Evolutionary conservation across 129 eudicot species (phyloP).

Genomic region (Tanacetum coccineum): DNA sequence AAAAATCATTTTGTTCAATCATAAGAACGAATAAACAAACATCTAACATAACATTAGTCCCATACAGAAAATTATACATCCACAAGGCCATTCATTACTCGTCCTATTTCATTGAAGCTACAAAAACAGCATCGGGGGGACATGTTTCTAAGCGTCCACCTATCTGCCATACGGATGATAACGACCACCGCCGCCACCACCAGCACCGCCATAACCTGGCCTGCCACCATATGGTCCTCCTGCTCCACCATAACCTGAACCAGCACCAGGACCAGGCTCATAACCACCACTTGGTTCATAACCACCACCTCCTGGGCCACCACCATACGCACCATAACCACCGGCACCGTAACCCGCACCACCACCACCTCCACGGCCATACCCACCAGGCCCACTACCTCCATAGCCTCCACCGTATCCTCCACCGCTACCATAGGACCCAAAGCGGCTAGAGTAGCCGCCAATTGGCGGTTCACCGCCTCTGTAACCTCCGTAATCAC

Average conservation of each 20-base stretch:
- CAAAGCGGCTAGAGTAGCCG: slow-evolving; percentile 67
- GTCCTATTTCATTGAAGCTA: slow-evolving; percentile 21
- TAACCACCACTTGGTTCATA: slow-evolving; percentile 50
- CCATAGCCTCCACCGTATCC: slow-evolving; percentile 66
- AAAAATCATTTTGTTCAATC: not conserved
- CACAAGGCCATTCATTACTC: slow-evolving; percentile 23
- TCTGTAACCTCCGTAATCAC: slow-evolving; percentile 53
- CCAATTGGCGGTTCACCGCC: slow-evolving; percentile 71
- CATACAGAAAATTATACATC: slow-evolving; percentile 36
- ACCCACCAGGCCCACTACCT: slow-evolving; percentile 61
- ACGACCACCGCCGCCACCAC: slow-evolving; percentile 65
- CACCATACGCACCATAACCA: slow-evolving; percentile 62
- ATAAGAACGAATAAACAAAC: slow-evolving; percentile 30
- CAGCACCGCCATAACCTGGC: slow-evolving; percentile 55
- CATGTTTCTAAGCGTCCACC: slow-evolving; percentile 15
- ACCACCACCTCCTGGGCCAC: slow-evolving; percentile 33
- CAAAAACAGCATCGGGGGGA: slow-evolving; percentile 19
- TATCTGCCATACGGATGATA: slow-evolving; percentile 91
- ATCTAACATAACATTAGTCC: slow-evolving; percentile 20
- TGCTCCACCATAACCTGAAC: slow-evolving; percentile 67
- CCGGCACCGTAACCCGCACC: slow-evolving; percentile 45
- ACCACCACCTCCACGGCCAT: slow-evolving; percentile 61
- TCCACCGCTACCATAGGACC: slow-evolving; percentile 45
- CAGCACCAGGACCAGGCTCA: slow-evolving; percentile 42
- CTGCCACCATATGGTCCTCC: slow-evolving; percentile 56